A percentile compares a stretch with the other conserved stretches of the same genome.
These are phyloP conservation scores for Hortiboletus rubellus DNA, from an alignment of 1,284 basidiomycete species.

Conservation along the genomic window DNA sequence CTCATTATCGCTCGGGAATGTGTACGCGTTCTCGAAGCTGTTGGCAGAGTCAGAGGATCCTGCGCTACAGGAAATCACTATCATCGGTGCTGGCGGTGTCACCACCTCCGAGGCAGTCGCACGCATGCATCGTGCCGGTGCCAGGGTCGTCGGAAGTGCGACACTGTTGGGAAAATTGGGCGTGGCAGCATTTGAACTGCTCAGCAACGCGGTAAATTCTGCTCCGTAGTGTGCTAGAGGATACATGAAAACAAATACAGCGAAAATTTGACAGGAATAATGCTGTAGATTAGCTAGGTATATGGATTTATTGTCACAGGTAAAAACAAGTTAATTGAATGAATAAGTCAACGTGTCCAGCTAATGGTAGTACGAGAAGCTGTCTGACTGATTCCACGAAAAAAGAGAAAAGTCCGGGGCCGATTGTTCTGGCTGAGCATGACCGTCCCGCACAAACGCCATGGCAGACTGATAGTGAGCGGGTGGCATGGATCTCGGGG, in stretches of 20 bases:
- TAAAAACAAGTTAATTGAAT: conserved; percentile 26
- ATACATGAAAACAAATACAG: conserved; percentile 30
- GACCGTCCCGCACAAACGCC: conserved; percentile 9
- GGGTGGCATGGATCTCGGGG: not conserved
- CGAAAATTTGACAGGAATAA: conserved; percentile 2
- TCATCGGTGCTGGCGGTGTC: conserved; percentile 82
- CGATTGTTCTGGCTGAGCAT: conserved; percentile 5
- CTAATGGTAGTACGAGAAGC: conserved; percentile 24
- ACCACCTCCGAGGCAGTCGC: conserved; percentile 53
- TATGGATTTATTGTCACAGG: conserved; percentile 11
- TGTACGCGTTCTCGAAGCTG: conserved; percentile 56
- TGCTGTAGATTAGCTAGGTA: conserved; percentile 18
- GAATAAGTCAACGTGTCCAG: conserved; percentile 29
- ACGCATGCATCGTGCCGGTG: conserved; percentile 72
- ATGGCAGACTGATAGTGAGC: conserved; percentile 14
- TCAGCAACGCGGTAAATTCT: conserved; percentile 30
- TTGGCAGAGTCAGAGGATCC: conserved; percentile 44
- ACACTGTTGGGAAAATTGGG: conserved; percentile 71
- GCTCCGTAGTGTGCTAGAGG: conserved; percentile 3
- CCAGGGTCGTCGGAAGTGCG: conserved; percentile 69
- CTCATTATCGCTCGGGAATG: conserved; percentile 72
- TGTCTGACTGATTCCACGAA: conserved; percentile 26
- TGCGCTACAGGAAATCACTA: conserved; percentile 48
- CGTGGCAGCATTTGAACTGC: conserved; percentile 59
- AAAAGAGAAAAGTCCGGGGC: conserved; percentile 17